Evolutionary conservation across 2,329 filamentous ascomycete genomes (phyloP).

Genomic region (Fusarium transvaalense): DNA sequence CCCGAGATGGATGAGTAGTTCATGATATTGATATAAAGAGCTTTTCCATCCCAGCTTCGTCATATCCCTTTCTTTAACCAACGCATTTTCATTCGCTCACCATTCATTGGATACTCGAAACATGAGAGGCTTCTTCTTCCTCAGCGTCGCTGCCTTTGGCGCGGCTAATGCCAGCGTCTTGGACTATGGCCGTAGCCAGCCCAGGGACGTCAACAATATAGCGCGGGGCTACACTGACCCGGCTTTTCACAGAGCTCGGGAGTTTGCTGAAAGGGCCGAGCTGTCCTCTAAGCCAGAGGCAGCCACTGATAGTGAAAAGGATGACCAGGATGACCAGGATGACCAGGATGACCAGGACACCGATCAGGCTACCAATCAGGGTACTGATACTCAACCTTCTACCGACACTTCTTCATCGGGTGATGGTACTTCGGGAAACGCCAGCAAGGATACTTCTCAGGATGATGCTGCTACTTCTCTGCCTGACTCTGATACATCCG

Average conservation of each 20-base stretch:
- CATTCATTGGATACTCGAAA: slow-evolving; percentile 12
- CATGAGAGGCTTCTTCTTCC: slow-evolving; percentile 33
- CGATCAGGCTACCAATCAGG: neutral
- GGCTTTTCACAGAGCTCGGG: neutral
- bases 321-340: neutral
- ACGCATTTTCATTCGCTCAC: slow-evolving; percentile 11
- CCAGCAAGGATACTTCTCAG: neutral
- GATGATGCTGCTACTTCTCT: neutral
- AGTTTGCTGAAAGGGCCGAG: neutral
- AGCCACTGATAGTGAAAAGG: neutral
- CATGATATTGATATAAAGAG: neutral
- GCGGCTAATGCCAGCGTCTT: slow-evolving; percentile 26
- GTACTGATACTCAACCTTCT: neutral
- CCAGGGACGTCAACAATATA: neutral
- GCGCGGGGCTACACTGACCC: neutral
- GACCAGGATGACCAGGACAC: neutral
- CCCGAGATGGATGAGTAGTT: too few relatives aligned
- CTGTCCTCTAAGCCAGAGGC: neutral
- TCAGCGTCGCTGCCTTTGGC: slow-evolving; percentile 21
- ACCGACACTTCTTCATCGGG: neutral
- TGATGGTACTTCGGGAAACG: neutral
- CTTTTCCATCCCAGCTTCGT: neutral
- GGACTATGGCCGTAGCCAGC: neutral
- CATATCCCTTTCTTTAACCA: too few relatives aligned
- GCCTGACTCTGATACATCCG: neutral